Base-by-base conservation (phyloP, 1,284 basidiomycete species). In the Somion occarium region DNA sequence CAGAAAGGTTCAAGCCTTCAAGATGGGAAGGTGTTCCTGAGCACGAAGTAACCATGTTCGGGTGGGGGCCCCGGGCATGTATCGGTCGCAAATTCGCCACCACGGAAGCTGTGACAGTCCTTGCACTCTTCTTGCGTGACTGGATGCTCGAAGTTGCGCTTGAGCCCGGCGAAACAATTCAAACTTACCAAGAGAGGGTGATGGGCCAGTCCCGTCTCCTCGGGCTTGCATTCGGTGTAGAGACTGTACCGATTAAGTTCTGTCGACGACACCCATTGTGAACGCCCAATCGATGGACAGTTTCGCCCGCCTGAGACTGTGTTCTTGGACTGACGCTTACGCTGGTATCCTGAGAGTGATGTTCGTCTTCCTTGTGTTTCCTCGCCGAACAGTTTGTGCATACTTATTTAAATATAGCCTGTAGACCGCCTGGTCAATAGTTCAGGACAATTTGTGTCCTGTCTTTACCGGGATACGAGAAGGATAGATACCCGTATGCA, bases 81-180 rank as follows among this genome's bases (percentile, higher is more conserved):
- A 61, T 82, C 22, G 82, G 81, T 7, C 67, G 77, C 12, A 77
- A 74, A 56, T 83, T 83, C 52, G 76, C 79, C 2, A 69, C 70
- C 2, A 68, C 68, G 0, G 80, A 83, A 59, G 71, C 71, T 2
- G 74, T 81, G n/a, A 74, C 70, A 48, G 77, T 80, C 64, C 64
- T 83, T n/a, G 67, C 74, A 0, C 60, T 72, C 53, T 53, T 83
- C 2, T 59, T 82, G 43, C 70, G 76, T 9, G 80, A 81, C 42
- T 83, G 74, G 73, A 65, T 63, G 22, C 59, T 83, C 3, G 67
- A 73, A 45, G 75, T 77, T 2, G 45, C 73, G 5, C 61, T 80
- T 7, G 56, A 61, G 11, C 47, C 52, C 7, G 72, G 69, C 1
- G 80, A 82, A 62, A 75, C 67, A 3, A 62, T 59, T 43, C 68